Base-by-base conservation (phyloP, 2,329 filamentous ascomycete species). In the Pseudogymnoascus sp. region DNA sequence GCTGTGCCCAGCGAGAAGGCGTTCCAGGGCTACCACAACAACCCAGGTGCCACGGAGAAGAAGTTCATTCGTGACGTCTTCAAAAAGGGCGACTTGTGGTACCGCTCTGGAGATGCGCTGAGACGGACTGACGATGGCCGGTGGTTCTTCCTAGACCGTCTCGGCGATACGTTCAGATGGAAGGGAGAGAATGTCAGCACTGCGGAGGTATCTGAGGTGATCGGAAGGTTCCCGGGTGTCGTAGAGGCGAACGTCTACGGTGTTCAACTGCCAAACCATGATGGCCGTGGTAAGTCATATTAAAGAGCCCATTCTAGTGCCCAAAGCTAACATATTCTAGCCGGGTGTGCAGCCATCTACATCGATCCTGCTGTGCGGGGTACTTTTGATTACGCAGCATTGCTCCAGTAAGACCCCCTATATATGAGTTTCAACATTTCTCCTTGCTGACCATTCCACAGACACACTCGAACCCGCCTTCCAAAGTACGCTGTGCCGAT, bases 81-180 rank as follows among this genome's bases (percentile, higher is more conserved):
- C 68, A 76, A 77, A 60, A 86, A 85, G 68, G 88, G 87, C 0
- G 88, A 91, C 71, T 75, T 83, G 6, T 91, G 83, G 71, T 91
- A 87, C 71, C 80, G 87, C 3, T 85, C 83, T 0, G 88, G 88
- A 3, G 88, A 91, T 72, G 82, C 88, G 0, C 72, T 91, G 40
- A 76, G 84, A 2, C 78, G 83, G 19, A 83, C 87, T 66, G 67
- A 67, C 1, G 86, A 91, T 62, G 87, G 87, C 0, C 78, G 85
- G 9, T 87, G 85, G 83, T 90, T 81, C 74, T 91, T 91, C 73
- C 74, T 87, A 38, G 88, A 91, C 68, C 78, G 86, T 4, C 79
- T 90, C 1, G 88, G 88, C 1, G 88, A 91, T 72, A 91, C 88
- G 0, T 91, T 87, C 74, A 81, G 88, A 33, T 90, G 88, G 88